phyloP scores from a whole-genome alignment of 2,329 filamentous ascomycete genomes.

The Blumeriella jaapii region DNA sequence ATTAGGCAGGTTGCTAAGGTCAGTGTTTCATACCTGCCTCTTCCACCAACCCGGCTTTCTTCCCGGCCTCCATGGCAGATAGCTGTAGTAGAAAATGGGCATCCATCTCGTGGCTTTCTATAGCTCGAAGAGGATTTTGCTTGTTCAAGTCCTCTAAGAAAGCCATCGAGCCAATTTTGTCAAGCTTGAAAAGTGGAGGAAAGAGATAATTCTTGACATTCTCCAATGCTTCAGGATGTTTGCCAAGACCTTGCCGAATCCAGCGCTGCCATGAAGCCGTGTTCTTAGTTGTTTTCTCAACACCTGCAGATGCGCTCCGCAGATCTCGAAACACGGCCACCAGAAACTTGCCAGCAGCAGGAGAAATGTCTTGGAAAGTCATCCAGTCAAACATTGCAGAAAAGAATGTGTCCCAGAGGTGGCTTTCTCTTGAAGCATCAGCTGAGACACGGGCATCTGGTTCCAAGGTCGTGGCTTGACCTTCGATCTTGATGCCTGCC shows the following conservation, averaged over 20 bases:
- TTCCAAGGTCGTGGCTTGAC: no score
- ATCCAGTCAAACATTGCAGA: conserved; percentile 43
- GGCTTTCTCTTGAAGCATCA: background rate
- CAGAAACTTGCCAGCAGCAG: conserved; percentile 48
- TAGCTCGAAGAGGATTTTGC: conserved; percentile 35
- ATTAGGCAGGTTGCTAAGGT: background rate
- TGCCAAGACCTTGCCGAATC: conserved; percentile 39
- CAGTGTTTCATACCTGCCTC: conserved; percentile 42
- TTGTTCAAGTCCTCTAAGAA: conserved; percentile 50
- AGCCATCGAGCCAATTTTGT: conserved; percentile 39
- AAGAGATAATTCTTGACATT: conserved; percentile 55
- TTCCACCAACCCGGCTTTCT: conserved; percentile 57
- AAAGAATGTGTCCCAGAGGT: conserved; percentile 40
- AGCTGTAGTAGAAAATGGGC: conserved; percentile 49
- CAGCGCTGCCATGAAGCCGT: conserved; percentile 40
- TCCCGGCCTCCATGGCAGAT: conserved; percentile 57
- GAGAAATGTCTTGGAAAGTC: conserved; percentile 44
- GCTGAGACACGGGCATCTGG: no score
- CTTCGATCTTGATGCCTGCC: background rate
- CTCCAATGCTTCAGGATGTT: conserved; percentile 43
- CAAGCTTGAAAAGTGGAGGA: conserved; percentile 48
- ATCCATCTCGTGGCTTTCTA: conserved; percentile 36
- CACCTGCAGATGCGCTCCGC: conserved; percentile 14
- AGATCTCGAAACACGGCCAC: conserved; percentile 43
- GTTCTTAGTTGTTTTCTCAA: conserved; percentile 29